A percentile compares a stretch with the other conserved stretches of the same genome.
Conservation (phyloP, 495 filamentous ascomycete species). For the Chaetomium fimeti region DNA sequence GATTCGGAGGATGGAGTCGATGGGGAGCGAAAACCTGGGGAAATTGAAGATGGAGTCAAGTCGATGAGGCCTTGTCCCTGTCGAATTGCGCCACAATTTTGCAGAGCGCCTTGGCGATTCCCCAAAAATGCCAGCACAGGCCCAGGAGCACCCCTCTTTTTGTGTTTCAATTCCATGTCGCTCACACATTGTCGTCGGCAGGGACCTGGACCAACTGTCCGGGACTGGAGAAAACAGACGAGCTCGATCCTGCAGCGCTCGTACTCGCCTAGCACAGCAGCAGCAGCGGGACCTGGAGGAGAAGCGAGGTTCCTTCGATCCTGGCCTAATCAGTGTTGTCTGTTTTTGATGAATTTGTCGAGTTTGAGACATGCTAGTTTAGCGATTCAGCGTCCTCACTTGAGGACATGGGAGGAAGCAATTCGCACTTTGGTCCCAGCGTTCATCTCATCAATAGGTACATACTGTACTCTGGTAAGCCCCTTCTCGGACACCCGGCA, state of each 20-base stretch:
- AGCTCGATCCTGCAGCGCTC: neutral
- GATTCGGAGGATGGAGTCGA: neutral
- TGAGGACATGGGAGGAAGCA: neutral
- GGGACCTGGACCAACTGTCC: neutral
- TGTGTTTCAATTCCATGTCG: neutral
- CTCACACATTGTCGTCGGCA: too few species aligned
- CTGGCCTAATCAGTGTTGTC: too few species aligned
- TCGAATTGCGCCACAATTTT: conserved; percentile 10
- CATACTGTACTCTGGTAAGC: too few species aligned
- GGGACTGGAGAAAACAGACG: neutral
- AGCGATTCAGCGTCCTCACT: too few species aligned
- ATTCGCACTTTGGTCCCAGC: neutral
- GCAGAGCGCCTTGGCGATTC: conserved; percentile 3
- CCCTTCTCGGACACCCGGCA: neutral
- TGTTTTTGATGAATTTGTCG: too few species aligned
- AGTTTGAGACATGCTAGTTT: too few species aligned
- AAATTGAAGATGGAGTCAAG: conserved; percentile 18
- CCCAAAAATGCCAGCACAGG: neutral
- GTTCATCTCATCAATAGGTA: neutral
- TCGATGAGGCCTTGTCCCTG: conserved; percentile 3
- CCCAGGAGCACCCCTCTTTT: neutral
- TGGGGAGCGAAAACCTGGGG: conserved; percentile 18
- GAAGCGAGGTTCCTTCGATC: neutral
- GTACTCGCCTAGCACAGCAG: neutral
- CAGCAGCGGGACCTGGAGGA: neutral